These are phyloP conservation scores for Septoria petroselini DNA, from an alignment of 2,329 filamentous ascomycete genomes.

Conservation along the genomic window DNA sequence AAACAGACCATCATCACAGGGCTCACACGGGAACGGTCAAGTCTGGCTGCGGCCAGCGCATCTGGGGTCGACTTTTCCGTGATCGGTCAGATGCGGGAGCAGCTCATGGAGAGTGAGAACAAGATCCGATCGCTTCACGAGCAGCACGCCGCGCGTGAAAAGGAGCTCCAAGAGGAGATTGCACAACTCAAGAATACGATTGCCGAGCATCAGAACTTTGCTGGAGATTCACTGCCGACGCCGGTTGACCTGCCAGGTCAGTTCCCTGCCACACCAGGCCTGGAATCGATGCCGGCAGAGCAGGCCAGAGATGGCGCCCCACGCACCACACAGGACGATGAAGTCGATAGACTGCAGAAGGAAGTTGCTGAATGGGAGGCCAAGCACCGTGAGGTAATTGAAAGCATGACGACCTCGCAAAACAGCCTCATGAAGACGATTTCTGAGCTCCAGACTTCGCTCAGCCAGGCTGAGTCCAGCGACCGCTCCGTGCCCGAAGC, in stretches of 20 bases:
- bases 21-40: slow-evolving; percentile 86
- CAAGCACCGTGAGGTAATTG: slow-evolving; percentile 69
- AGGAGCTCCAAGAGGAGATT: slow-evolving; percentile 69
- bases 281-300: slow-evolving; percentile 31
- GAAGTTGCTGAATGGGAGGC: slow-evolving; percentile 72
- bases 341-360: slow-evolving; percentile 63
- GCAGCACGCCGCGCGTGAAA: slow-evolving; percentile 68
- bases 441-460: slow-evolving; percentile 65
- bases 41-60: slow-evolving; percentile 67
- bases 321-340: slow-evolving; percentile 36
- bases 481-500: slow-evolving; percentile 31
- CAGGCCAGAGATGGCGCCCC: slow-evolving; percentile 27
- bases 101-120: slow-evolving; percentile 79
- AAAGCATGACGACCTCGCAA: slow-evolving; percentile 70
- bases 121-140: slow-evolving; percentile 73
- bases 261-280: slow-evolving; percentile 40
- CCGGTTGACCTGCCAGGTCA: slow-evolving; percentile 38
- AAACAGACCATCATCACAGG: slow-evolving; percentile 97
- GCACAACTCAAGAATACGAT: slow-evolving; percentile 62
- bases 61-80: slow-evolving; percentile 83
- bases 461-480: slow-evolving; percentile 40
- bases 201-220: slow-evolving; percentile 33
- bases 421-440: slow-evolving; percentile 69
- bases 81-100: slow-evolving; percentile 79
- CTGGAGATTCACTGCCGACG: slow-evolving; percentile 24